Conservation (phyloP, 495 filamentous ascomycete genomes). For the Aspergillus biplanus region DNA sequence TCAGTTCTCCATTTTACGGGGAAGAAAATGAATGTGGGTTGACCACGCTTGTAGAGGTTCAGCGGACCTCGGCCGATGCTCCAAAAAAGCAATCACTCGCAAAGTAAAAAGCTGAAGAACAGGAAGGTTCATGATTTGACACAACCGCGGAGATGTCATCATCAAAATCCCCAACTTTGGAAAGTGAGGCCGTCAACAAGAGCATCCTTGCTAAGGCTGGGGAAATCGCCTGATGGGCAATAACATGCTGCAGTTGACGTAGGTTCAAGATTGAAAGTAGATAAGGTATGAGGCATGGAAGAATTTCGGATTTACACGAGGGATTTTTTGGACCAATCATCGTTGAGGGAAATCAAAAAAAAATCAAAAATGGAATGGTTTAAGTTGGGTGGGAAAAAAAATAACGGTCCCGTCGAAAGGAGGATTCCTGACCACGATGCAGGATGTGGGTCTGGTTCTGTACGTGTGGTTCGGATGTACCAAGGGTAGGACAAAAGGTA, state of each 20-base stretch:
- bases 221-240: neutral
- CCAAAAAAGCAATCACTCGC: no score
- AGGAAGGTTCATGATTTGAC: neutral
- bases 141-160: constrained; percentile 8
- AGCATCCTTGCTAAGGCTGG: neutral
- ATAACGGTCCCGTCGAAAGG: constrained; percentile 22
- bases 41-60: neutral
- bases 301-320: constrained; percentile 30
- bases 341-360: neutral
- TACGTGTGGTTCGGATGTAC: constrained; percentile 8
- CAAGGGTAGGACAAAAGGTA: constrained; percentile 4
- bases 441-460: constrained; percentile 1
- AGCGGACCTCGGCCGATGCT: neutral
- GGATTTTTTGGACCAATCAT: constrained; percentile 36
- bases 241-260: constrained; percentile 15
- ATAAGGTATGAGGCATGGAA: constrained; percentile 17
- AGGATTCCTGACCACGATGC: constrained; percentile 15
- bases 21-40: neutral
- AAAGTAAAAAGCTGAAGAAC: no score
- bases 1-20: neutral
- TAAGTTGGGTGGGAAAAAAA: constrained; percentile 5
- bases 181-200: neutral
- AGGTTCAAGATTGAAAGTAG: constrained; percentile 12
- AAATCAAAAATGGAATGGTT: constrained; percentile 13
- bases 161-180: neutral